Evolutionary conservation across 768 basidiomycete genomes (phyloP), one percentile per base, ranked within the genome.

Genomic region (Boletus rubropictus): DNA sequence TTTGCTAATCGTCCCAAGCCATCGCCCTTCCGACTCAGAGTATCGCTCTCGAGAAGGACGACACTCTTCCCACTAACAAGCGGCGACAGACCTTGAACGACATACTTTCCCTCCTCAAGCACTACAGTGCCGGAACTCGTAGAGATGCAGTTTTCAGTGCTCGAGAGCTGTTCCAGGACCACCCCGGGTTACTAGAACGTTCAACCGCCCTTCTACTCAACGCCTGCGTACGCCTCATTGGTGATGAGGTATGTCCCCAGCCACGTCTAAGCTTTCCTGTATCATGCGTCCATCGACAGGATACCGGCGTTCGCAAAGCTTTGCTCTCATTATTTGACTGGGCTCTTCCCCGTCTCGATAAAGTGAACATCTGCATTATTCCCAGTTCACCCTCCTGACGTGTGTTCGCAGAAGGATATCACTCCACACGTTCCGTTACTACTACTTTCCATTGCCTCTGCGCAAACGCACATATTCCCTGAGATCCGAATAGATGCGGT

Each of bases 381-480:
- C 6, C 29, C 20, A 21, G 7, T 42, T 20, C n/a, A 51, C 35
- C 11, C 5, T 24, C 28, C 36, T 44, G 50, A 64, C 45, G 24
- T 39, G 41, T 34, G 31, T 42, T 25, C 35, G 33, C 55, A 94
- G 91, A 75, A 82, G 33, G 74, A 80, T 42, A 66, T 97, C 1
- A 49, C 70, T 1, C 92, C 94, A 5, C 89, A 96, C 59, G 73
- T 85, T 0, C 72, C 88, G 1, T 58, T 82, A 0, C 71, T 97
- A 5, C 72, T 97, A 20, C 78, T 98, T 14, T 95, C 93, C 62
- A 81, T 82, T 0, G 84, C 89, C 6, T 95, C 93, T 9, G 90
- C 91, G 0, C 86, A 94, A 63, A 93, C 90, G 0, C 88, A 94
- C 57, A 95, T 98, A 39, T 96, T 93, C 64, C 93, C 93, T 18